Evolutionary conservation across 257 asterid genomes (phyloP), one percentile per base, ranked within the genome.

Genomic region (Gynochthodes officinalis): DNA sequence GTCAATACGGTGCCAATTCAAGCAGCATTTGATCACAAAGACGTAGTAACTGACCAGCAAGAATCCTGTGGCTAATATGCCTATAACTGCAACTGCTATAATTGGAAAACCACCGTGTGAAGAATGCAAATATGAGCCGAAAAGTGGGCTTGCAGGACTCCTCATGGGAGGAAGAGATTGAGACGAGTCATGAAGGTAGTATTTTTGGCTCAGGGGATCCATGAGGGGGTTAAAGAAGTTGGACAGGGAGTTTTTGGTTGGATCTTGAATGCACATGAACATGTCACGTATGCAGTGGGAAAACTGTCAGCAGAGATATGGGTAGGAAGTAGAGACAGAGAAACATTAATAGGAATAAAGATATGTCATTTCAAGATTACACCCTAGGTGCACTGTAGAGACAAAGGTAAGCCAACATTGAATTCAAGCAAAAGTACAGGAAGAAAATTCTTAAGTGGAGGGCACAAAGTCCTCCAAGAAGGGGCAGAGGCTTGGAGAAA

Each of bases 1-100:
- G 50, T 91, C 98, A 79, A 90, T 86, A 7, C 95, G 59, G 80
- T 89, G 95, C 96, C 97, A 89, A 81, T 67, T 91, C 32, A 91
- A 71, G 87, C 98, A 91, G 77, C 97, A 91, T 70, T 94, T 94
- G 79, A 91, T 94, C 52, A 88, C 96, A 70, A 94, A 91, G 4
- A 94, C 72, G 85, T 94, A 94, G 93, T 89, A 94, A 80, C 97
- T 75, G 23, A 94, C 91, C 4, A 94, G 90, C 73, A 94, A 80
- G 80, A 94, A 76, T 0, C 86, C 93, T 19, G 96, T 91, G 71
- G 98, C 93, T 0, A 89, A 14, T 2, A 94, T 94, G 25, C 98
- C 98, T 39, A 94, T 87, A 9, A 94, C 80, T 64, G 98, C 96
- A 7, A 94, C 86, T 14, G 94, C 96, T 50, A 91, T 86, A 49